A percentile compares a stretch with the other conserved stretches of the same genome.
phyloP scores from a whole-genome alignment of 176 grass and related monocot species.

The Triticum turgidum region DNA sequence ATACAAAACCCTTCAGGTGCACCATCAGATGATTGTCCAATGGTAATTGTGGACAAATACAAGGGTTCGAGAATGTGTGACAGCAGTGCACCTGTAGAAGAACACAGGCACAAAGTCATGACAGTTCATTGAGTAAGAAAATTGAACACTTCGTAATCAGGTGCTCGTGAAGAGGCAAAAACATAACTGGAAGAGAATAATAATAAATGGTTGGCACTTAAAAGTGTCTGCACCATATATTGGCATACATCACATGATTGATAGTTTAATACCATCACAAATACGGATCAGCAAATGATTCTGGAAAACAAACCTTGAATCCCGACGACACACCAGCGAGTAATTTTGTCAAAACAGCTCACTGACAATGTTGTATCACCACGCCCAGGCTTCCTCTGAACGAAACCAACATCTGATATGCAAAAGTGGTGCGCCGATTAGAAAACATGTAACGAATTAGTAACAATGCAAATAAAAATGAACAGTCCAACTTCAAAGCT shows the following conservation, averaged over 20 bases:
- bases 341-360: slow-evolving; percentile 93
- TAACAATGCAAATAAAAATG: background rate
- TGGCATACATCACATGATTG: background rate
- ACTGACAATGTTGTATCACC: slow-evolving; percentile 79
- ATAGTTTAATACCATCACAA: background rate
- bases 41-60: slow-evolving; percentile 74
- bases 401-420: slow-evolving; percentile 31
- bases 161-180: background rate
- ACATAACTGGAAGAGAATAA: background rate
- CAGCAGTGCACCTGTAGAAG: slow-evolving; percentile 59
- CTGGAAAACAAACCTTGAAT: slow-evolving; percentile 60
- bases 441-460: background rate
- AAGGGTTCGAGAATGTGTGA: slow-evolving; percentile 74
- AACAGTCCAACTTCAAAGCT: background rate
- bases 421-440: slow-evolving; percentile 4
- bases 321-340: slow-evolving; percentile 70
- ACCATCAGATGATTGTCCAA: slow-evolving; percentile 49
- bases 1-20: slow-evolving; percentile 38
- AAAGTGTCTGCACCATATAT: background rate
- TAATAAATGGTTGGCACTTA: background rate
- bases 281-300: background rate
- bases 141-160: background rate
- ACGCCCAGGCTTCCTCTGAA: slow-evolving; percentile 82
- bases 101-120: background rate
- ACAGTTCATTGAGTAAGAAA: background rate